Evolutionary conservation across 371 early-diverging fungal species (phyloP).

Genomic region (Mucor circinelloides): DNA sequence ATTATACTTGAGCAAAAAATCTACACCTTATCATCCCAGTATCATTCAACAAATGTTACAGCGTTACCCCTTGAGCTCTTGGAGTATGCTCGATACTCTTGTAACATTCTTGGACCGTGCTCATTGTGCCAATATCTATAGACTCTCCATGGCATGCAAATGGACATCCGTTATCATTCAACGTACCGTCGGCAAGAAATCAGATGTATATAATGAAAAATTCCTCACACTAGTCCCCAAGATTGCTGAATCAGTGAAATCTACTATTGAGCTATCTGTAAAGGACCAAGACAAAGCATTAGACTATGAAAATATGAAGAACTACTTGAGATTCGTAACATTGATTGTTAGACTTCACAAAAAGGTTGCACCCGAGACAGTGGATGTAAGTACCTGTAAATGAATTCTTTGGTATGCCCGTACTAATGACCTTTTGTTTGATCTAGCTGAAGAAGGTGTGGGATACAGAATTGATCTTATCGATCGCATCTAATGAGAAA

Average conservation of each 20-base stretch:
- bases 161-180: constrained; percentile 49
- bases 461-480: constrained; percentile 29
- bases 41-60: constrained; percentile 67
- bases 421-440: neutral
- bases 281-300: constrained; percentile 24
- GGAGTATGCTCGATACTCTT: constrained; percentile 59
- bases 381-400: constrained; percentile 25
- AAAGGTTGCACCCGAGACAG: constrained; percentile 27
- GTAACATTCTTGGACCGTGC: constrained; percentile 54
- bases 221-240: constrained; percentile 30
- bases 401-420: neutral
- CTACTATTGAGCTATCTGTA: constrained; percentile 24
- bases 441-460: constrained; percentile 27
- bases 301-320: constrained; percentile 32
- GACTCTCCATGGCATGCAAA: constrained; percentile 64
- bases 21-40: constrained; percentile 64
- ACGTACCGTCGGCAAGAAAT: constrained; percentile 50
- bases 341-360: constrained; percentile 31
- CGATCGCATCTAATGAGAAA: constrained; percentile 18
- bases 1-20: constrained; percentile 72
- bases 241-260: constrained; percentile 26
- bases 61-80: constrained; percentile 66
- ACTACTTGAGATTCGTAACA: constrained; percentile 29
- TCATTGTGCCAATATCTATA: constrained; percentile 65
- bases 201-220: constrained; percentile 41